Conservation (phyloP, 164 flowering plant species). For the Magnolia kwangsiensis region DNA sequence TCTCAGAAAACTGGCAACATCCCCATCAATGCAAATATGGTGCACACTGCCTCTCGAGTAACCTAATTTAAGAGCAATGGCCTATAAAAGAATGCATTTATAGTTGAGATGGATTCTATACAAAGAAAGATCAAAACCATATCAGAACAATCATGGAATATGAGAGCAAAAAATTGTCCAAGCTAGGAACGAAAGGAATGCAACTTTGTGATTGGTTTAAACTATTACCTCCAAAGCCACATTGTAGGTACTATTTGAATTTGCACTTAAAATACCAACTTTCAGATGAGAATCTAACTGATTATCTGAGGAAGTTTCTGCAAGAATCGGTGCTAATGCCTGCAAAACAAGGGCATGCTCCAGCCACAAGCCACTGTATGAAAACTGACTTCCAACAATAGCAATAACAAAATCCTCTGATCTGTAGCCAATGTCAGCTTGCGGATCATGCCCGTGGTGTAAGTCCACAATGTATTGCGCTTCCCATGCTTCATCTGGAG, state of each 20-base stretch:
- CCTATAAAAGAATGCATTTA: conserved; percentile 33
- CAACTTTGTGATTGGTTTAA: neutral
- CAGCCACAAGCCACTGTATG: conserved; percentile 84
- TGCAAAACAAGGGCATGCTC: conserved; percentile 81
- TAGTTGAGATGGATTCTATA: neutral
- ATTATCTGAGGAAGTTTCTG: conserved; percentile 28
- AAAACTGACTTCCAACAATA: conserved; percentile 72
- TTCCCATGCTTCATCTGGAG: conserved; percentile 74
- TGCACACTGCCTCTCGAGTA: conserved; percentile 63
- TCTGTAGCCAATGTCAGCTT: conserved; percentile 38
- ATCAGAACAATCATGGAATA: neutral
- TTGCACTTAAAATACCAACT: conserved; percentile 53
- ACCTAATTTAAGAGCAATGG: conserved; percentile 58
- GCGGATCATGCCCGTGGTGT: conserved; percentile 29
- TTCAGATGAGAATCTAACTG: conserved; percentile 45
- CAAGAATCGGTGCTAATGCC: conserved; percentile 62
- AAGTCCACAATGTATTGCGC: conserved; percentile 35
- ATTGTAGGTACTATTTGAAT: conserved; percentile 53
- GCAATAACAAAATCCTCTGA: conserved; percentile 59
- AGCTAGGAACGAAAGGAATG: neutral
- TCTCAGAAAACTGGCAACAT: conserved; percentile 40
- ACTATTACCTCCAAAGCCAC: conserved; percentile 67
- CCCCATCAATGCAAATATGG: conserved; percentile 46
- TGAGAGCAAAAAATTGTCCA: neutral
- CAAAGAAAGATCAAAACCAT: neutral